Evolutionary conservation across 2,329 filamentous ascomycete genomes (phyloP), one percentile per base, ranked within the genome.

Genomic region (Aspergillus sp.): DNA sequence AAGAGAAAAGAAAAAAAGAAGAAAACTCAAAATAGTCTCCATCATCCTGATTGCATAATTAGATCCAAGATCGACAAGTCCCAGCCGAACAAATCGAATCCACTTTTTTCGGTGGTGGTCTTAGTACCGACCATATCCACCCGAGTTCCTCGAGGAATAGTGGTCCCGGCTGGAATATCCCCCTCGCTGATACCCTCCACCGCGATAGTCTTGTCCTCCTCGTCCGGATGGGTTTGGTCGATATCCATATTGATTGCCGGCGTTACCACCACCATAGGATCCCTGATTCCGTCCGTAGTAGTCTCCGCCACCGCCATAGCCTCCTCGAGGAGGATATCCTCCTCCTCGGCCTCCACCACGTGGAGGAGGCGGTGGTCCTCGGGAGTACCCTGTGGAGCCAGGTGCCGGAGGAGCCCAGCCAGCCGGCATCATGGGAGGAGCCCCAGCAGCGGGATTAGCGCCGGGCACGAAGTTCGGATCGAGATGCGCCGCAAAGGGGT

Each of bases 401-500:
- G 61, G 60, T 17, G 49, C 58, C 14, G 69, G 69, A 41, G 70
- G 69, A 42, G 59, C 61, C 64, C 67, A 72, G 10, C 70, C 68
- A 17, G 66, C 63, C 26, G 72, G 65, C 55, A 70, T 67, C 35
- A 61, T 63, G 5, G 64, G 67, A 14, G 64, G 67, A 14, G 62
- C 62, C 11, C 40, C 40, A 38, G 63, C 17, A 38, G 62, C 63
- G 47, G 61, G 52, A 48, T 65, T 66, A 11, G 61, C 61, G 4
- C 65, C 63, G n/a, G 69, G 65, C 47, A 65, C 65, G 53, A 75
- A 77, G 40, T 65, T 71, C 22, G 74, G 74, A 54, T 76, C 72
- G 32, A 77, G 65, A 55, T 76, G 74, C n/a, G 75, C 75, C 17
- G 75, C 75, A 49, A 76, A 77, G 13, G 75, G 75, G 55, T 77